phyloP scores from a whole-genome alignment of 331 rosid genomes.

The Quercus tomentella region DNA sequence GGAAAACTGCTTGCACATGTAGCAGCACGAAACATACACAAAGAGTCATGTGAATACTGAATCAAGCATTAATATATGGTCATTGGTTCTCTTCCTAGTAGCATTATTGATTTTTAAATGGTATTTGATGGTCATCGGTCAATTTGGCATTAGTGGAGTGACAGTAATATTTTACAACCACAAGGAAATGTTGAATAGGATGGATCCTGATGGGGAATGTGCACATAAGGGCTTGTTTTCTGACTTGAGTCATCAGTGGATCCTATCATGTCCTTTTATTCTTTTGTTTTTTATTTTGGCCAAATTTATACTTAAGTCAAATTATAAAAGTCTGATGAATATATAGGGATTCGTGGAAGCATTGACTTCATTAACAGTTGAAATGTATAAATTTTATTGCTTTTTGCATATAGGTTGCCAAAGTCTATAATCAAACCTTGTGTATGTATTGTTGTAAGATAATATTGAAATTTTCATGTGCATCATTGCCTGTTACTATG shows the following conservation, averaged over 20 bases:
- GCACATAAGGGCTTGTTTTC: background rate
- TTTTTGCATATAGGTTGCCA: background rate
- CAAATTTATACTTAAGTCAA: background rate
- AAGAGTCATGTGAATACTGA: background rate
- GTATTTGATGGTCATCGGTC: background rate
- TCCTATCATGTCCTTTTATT: background rate
- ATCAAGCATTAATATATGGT: background rate
- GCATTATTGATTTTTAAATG: background rate
- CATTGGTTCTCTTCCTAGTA: background rate
- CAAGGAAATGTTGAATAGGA: background rate
- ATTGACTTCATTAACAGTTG: background rate
- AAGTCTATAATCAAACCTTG: background rate
- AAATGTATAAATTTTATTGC: background rate
- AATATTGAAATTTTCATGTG: background rate
- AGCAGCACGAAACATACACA: background rate
- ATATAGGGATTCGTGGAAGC: background rate
- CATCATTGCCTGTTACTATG: slow-evolving; percentile 3
- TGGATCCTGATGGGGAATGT: background rate
- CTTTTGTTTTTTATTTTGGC: background rate
- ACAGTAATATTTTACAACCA: background rate
- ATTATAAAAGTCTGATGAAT: background rate
- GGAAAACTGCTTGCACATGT: background rate
- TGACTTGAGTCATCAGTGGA: background rate
- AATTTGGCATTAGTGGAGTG: background rate
- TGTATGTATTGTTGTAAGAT: background rate